phyloP scores from a whole-genome alignment of 495 filamentous ascomycete species.

The Penicillium psychrofluorescens region DNA sequence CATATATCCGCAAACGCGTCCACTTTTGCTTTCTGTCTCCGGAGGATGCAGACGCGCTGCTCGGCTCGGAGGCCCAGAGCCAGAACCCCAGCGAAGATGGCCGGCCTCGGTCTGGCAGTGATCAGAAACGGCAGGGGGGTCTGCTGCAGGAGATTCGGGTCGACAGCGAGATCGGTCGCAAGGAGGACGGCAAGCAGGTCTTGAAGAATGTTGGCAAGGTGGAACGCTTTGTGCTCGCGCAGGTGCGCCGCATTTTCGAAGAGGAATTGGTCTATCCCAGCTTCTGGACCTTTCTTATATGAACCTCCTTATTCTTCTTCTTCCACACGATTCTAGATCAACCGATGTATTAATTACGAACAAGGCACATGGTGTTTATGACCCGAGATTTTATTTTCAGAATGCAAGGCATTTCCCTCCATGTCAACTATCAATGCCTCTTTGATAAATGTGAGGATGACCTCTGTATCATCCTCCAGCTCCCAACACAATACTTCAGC shows the following conservation, averaged over 20 bases:
- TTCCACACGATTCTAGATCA: no score
- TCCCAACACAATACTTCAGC: no score
- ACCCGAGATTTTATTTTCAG: constrained; percentile 7
- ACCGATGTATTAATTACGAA: constrained; percentile 14
- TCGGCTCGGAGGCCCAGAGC: constrained; percentile 47
- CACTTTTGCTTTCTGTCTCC: constrained; percentile 90
- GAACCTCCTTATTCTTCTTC: constrained; percentile 6
- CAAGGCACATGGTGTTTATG: constrained; percentile 8
- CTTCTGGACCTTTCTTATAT: constrained; percentile 95
- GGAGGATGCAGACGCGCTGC: constrained; percentile 68
- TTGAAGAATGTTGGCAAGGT: constrained; percentile 98
- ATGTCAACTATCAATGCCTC: not conserved
- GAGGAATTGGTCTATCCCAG: constrained; percentile 98
- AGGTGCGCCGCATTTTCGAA: constrained; percentile 94
- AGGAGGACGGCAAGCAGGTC: constrained; percentile 84
- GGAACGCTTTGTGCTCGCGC: constrained; percentile 92
- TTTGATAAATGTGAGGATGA: no score
- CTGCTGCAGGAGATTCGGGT: constrained; percentile 87
- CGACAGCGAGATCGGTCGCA: constrained; percentile 92
- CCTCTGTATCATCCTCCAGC: no score
- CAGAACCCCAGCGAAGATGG: constrained; percentile 17
- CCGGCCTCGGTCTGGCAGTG: constrained; percentile 12
- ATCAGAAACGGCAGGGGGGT: constrained; percentile 53
- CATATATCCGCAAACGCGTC: constrained; percentile 69
- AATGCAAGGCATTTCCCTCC: not conserved